Base-by-base conservation (phyloP, 176 grass and related monocot genomes). In the Ensete glaucum region DNA sequence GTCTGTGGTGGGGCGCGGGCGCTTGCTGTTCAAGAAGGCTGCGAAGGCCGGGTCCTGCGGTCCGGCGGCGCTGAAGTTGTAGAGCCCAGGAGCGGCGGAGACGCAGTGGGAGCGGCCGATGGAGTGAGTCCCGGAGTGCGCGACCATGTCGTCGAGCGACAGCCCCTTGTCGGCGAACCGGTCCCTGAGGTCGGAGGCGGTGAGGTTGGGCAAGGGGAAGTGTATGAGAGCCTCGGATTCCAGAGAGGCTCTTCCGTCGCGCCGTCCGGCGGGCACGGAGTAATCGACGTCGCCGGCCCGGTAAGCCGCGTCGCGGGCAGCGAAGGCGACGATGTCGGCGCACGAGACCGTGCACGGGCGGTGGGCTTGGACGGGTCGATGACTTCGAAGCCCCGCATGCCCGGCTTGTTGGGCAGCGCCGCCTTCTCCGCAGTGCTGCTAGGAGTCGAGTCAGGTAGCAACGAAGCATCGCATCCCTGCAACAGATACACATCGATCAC, bases 341-440 rank as follows among this genome's bases (percentile, higher is more conserved):
- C 94, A 98, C 43, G 94, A 93, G 3, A 93, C 94, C 6, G 85
- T 91, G 69, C 63, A 20, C 1, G 85, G 89, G 82, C 89, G 83
- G 54, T 69, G 53, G 20, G 62, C 34, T 54, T 91, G 85, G 13
- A 87, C 52, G 81, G 85, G 63, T 91, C 82, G 52, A 91, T 60
- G 17, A 91, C 80, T 3, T 80, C 77, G 70, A 83, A 87, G 11
- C n/a, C n/a, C 85, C 82, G 79, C 77, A 91, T 34, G 82, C 89
- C 87, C 1, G 80, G 82, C 25, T 82, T 90, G 73, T 91, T 91
- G 0, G 54, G 78, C 1, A 1, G 0, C 0, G 82, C 77, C 2
- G 85, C 82, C 85, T 76, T 85, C 85, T 87, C 88, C 0, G 80
- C 82, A 3, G 0, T 0, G 76, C 54, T 63, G 6, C 76, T 72